Evolutionary conservation across 768 basidiomycete species (phyloP), one percentile per base, ranked within the genome.

Genomic region (Leccinum disarticulatum): DNA sequence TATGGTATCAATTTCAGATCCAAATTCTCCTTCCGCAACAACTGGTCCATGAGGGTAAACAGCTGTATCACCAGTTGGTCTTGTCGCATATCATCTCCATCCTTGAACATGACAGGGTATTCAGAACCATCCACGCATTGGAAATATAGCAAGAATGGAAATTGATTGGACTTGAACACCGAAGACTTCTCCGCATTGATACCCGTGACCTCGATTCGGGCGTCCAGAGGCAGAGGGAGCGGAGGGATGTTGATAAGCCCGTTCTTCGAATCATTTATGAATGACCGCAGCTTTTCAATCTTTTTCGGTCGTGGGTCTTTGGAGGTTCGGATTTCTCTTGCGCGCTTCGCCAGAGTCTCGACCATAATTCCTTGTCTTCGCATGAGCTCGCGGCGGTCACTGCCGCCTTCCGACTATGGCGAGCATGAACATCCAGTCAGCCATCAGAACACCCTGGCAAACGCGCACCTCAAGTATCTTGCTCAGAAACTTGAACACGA

Each of bases 51-150:
- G 28, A 99, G 84, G 15, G 95, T 97, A 74, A 99, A 95, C n/a
- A 98, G 81, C 73, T 99, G 97, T 53, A 98, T 90, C 28, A 98
- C 95, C 38, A 99, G 85, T 73, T 99, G 97, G 71, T 99, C 97
- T 73, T 99, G 97, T 22, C 97, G 87, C 82, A 98, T 89, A 70
- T 99, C 97, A 70, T 98, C 97, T 14, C 97, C 97, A 65, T 98
- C 95, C 75, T 98, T 99, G 82, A 98, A 98, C 61, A 99, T 98
- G 54, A 98, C 84, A 0, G 95, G 91, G 73, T 90, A 98, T 70
- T 95, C 91, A 15, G 86, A 82, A 10, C 91, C 88, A 58, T 93
- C 90, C 10, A 86, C 79, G 65, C 91, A 90, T 66, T 92, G 88
- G 74, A 98, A 96, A 73, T 90, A 93, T 17, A 99, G 80, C 19